These are phyloP conservation scores for Sutorius australiensis DNA, from an alignment of 768 basidiomycete species.

Conservation along the genomic window DNA sequence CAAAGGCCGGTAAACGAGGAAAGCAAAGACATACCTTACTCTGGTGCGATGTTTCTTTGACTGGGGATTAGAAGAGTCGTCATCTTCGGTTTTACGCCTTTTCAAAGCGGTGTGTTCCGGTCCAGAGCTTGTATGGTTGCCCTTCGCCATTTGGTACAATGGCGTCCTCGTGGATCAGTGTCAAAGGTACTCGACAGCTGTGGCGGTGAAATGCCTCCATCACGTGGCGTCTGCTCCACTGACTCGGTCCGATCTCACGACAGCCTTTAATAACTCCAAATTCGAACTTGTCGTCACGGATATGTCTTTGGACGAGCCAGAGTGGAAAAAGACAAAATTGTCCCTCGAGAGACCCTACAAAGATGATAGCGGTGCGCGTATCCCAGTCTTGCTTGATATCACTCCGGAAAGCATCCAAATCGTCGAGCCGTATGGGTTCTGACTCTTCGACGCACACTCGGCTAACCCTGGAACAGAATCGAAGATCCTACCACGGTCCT, in stretches of 20 bases:
- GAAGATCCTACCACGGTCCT: conserved; percentile 56
- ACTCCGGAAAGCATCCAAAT: conserved; percentile 62
- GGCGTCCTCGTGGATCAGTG: conserved; percentile 30
- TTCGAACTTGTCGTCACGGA: not conserved
- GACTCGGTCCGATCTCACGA: not conserved
- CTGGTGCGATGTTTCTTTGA: conserved; percentile 67
- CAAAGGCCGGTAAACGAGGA: not conserved
- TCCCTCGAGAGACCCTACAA: conserved; percentile 80
- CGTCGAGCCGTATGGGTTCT: conserved; percentile 61
- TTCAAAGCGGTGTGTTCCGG: conserved; percentile 41
- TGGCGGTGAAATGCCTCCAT: conserved; percentile 7
- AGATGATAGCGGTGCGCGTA: conserved; percentile 62
- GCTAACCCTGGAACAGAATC: conserved; percentile 37
- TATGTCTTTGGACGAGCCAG: conserved; percentile 30
- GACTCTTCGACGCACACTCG: conserved; percentile 1
- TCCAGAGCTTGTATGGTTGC: conserved; percentile 13
- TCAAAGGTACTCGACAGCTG: conserved; percentile 24
- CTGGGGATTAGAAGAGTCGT: conserved; percentile 39
- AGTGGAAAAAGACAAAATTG: conserved; percentile 59
- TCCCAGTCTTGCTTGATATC: conserved; percentile 67
- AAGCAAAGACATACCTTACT: conserved; percentile 56
- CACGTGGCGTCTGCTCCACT: conserved; percentile 22
- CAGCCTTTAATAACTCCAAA: not conserved
- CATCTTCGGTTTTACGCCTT: conserved; percentile 64
- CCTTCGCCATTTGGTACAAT: conserved; percentile 28